Evolutionary conservation across 768 basidiomycete species (phyloP).

Genomic region (Cystobasidium onofrii): DNA sequence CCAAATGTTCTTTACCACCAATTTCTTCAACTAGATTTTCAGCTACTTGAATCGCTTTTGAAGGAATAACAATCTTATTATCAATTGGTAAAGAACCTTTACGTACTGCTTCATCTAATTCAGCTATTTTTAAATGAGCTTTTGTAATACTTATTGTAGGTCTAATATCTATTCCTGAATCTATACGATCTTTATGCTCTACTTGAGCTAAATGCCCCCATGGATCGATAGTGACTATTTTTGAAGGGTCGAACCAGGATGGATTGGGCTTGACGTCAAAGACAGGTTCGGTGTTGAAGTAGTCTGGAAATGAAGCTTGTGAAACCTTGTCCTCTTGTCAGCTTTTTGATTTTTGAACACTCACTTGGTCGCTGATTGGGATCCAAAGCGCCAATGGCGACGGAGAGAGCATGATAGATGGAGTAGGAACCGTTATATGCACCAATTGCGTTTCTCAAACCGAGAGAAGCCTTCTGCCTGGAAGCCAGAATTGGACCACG

Average conservation of each 20-base stretch:
- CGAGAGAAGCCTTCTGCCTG: slow-evolving; percentile 71
- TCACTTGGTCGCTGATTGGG: slow-evolving; percentile 43
- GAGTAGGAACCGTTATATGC: slow-evolving; percentile 90
- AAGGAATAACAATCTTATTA: slow-evolving; percentile 64
- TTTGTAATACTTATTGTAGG: slow-evolving; percentile 90
- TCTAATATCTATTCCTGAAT: slow-evolving; percentile 67
- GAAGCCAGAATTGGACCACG: slow-evolving; percentile 70
- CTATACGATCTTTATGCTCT: slow-evolving; percentile 58
- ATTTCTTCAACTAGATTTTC: background rate
- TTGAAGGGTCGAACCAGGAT: slow-evolving; percentile 63
- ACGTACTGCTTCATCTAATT: slow-evolving; percentile 72
- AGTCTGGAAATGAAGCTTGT: no score
- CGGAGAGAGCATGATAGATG: slow-evolving; percentile 84
- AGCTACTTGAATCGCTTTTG: slow-evolving; percentile 37
- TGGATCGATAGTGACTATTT: slow-evolving; percentile 89
- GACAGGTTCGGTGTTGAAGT: slow-evolving; percentile 72
- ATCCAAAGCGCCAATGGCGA: slow-evolving; percentile 58
- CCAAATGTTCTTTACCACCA: slow-evolving; percentile 7
- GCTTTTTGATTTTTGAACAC: slow-evolving; percentile 39
- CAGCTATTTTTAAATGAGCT: slow-evolving; percentile 85
- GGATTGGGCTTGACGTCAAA: slow-evolving; percentile 68
- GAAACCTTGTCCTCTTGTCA: no score
- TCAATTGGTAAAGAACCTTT: slow-evolving; percentile 67
- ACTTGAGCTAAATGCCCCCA: slow-evolving; percentile 80
- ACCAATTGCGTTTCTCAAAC: slow-evolving; percentile 84